A percentile compares a stretch with the other conserved stretches of the same genome.
phyloP scores from a whole-genome alignment of 768 basidiomycete species.

The Trametes maxima region DNA sequence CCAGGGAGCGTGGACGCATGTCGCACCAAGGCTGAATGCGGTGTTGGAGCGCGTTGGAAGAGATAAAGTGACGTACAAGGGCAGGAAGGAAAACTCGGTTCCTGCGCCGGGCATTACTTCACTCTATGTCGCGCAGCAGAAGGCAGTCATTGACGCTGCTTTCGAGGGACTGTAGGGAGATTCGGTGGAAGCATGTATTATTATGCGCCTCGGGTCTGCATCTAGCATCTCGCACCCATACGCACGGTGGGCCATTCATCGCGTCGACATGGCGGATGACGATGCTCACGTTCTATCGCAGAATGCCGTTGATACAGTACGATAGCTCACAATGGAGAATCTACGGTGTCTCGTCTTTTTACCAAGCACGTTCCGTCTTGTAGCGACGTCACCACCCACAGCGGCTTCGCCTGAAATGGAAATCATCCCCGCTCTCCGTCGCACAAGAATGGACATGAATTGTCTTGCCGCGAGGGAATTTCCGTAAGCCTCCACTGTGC shows the following conservation, averaged over 20 bases:
- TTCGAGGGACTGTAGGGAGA: conserved; percentile 41
- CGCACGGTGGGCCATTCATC: too few species aligned
- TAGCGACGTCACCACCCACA: conserved; percentile 1
- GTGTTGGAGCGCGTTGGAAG: conserved; percentile 47
- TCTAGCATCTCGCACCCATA: too few species aligned
- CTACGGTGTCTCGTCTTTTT: too few species aligned
- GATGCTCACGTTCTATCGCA: too few species aligned
- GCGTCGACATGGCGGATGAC: too few species aligned
- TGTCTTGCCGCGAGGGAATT: conserved; percentile 1
- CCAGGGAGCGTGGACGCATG: conserved; percentile 80
- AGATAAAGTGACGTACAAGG: conserved; percentile 52
- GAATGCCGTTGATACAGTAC: too few species aligned
- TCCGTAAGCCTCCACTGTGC: background rate
- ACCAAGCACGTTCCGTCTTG: conserved; percentile 9
- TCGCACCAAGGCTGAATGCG: conserved; percentile 53
- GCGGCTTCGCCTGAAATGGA: background rate
- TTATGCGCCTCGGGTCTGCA: too few species aligned
- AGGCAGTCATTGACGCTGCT: conserved; percentile 55
- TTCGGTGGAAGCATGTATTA: background rate
- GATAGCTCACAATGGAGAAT: too few species aligned
- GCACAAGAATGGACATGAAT: background rate
- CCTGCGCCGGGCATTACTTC: conserved; percentile 78
- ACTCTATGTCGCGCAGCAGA: conserved; percentile 68
- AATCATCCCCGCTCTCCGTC: background rate
- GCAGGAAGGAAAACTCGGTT: conserved; percentile 70